These are phyloP conservation scores for Arxiozyma telluris DNA, from an alignment of 1,139 yeast genomes.

Conservation along the genomic window DNA sequence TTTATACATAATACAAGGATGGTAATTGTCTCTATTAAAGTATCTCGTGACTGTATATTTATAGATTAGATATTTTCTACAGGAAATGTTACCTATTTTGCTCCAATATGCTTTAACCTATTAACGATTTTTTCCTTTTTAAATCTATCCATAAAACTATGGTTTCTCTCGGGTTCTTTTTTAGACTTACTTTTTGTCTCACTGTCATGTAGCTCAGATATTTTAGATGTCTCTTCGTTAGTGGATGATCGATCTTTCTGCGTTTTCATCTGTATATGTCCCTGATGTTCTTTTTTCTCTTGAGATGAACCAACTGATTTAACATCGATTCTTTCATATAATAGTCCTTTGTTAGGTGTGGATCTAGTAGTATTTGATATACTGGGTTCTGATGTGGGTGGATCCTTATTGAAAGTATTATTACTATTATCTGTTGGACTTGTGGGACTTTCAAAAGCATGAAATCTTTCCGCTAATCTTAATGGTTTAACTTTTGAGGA, in stretches of 20 bases:
- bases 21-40: not conserved
- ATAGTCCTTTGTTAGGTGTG: slow-evolving; percentile 2
- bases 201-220: not conserved
- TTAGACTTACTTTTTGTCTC: not conserved
- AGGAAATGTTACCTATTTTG: not conserved
- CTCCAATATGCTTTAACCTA: not conserved
- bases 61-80: not conserved
- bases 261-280: no score
- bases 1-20: not conserved
- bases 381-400: not conserved
- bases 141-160: not conserved
- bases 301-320: slow-evolving; percentile 1
- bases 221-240: not conserved
- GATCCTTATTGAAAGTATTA: not conserved
- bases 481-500: slow-evolving; percentile 5
- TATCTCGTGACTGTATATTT: not conserved
- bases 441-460: not conserved
- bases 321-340: slow-evolving; percentile 2
- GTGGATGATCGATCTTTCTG: not conserved
- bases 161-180: not conserved
- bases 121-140: not conserved
- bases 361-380: not conserved
- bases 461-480: slow-evolving; percentile 4
- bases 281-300: not conserved
- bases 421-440: not conserved